Evolutionary conservation across 495 filamentous ascomycete species (phyloP).

Genomic region (Neurospora sublineolata): DNA sequence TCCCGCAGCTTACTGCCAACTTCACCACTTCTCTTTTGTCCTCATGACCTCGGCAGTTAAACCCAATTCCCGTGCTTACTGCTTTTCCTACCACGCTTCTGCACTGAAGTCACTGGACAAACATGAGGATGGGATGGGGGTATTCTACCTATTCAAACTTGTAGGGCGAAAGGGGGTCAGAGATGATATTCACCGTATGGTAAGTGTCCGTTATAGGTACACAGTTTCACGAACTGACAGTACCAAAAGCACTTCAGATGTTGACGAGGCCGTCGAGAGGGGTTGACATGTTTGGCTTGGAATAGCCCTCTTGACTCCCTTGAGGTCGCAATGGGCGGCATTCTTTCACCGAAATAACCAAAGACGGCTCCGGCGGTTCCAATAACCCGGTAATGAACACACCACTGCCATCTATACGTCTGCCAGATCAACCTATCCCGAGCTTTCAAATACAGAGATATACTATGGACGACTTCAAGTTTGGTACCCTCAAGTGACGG

Average conservation of each 20-base stretch:
- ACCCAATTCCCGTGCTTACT: neutral
- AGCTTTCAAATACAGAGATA: neutral
- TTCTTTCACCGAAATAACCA: neutral
- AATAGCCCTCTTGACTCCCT: neutral
- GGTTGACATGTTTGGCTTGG: neutral
- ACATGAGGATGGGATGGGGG: neutral
- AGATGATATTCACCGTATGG: neutral
- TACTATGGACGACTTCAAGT: neutral
- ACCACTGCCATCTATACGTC: neutral
- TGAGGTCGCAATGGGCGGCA: neutral
- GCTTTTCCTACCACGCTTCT: neutral
- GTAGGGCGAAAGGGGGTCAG: neutral
- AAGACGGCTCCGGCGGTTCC: neutral
- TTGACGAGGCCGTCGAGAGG: neutral
- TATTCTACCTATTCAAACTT: neutral
- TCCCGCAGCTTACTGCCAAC: neutral
- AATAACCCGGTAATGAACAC: neutral
- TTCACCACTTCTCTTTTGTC: neutral
- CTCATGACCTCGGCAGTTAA: neutral
- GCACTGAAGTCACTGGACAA: neutral
- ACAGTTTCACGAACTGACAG: neutral
- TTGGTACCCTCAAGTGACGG: neutral
- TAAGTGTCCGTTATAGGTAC: neutral
- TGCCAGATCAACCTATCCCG: neutral
- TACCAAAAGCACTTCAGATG: neutral